These are phyloP conservation scores for Halenospora varia DNA, from an alignment of 495 filamentous ascomycete genomes.

Conservation along the genomic window DNA sequence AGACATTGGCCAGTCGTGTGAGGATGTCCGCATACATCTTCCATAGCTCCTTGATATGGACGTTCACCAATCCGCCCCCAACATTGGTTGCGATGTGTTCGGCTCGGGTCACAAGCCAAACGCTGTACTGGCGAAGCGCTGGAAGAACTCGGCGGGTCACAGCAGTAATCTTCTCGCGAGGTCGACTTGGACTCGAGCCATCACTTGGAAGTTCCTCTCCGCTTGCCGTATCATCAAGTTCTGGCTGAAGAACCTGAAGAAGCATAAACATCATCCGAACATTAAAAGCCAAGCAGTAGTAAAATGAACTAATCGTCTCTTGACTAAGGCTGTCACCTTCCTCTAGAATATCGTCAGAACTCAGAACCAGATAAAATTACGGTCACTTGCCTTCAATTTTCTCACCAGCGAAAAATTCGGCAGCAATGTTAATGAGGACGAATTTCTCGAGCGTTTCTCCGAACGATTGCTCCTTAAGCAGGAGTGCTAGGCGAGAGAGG, in stretches of 20 bases:
- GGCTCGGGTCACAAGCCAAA: constrained; percentile 59
- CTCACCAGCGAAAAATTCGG: constrained; percentile 64
- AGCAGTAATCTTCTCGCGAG: constrained; percentile 55
- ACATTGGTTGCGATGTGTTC: constrained; percentile 46
- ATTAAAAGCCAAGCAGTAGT: constrained; percentile 77
- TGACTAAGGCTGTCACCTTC: constrained; percentile 14
- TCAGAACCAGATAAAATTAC: neutral
- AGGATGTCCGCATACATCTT: constrained; percentile 64
- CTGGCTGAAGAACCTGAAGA: constrained; percentile 65
- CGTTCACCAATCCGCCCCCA: constrained; percentile 49
- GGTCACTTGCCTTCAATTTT: constrained; percentile 55
- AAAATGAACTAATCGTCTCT: constrained; percentile 48
- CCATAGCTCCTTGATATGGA: constrained; percentile 65
- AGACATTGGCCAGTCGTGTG: constrained; percentile 58
- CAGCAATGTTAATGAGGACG: constrained; percentile 79
- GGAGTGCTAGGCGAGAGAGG: constrained; percentile 66
- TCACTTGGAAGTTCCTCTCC: constrained; percentile 38
- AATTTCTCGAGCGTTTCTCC: constrained; percentile 66
- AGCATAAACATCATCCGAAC: constrained; percentile 75
- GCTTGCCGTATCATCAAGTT: constrained; percentile 54
- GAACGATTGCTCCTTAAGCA: constrained; percentile 62
- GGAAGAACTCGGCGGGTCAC: constrained; percentile 64
- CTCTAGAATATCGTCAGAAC: constrained; percentile 27
- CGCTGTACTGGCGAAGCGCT: constrained; percentile 67
- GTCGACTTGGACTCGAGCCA: constrained; percentile 29